Percentiles rank a stretch among this genome's conserved stretches.
These are phyloP conservation scores for Westerdykella aurantiaca DNA, from an alignment of 2,329 filamentous ascomycete species.

Conservation along the genomic window DNA sequence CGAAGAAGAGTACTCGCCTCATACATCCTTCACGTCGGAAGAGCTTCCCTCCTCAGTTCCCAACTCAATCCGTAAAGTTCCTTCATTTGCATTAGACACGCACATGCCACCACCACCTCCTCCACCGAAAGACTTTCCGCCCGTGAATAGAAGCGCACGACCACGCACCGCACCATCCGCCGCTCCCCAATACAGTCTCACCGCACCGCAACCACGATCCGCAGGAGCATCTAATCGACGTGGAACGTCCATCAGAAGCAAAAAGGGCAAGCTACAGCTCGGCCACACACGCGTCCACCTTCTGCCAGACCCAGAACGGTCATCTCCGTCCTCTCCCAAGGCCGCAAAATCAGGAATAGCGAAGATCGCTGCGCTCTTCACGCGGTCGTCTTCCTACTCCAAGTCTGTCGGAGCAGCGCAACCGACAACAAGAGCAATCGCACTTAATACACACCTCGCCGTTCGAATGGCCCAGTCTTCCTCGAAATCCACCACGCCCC, in stretches of 20 bases:
- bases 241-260: constrained; percentile 5
- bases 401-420: not conserved
- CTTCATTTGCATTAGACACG: too few relatives aligned
- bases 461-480: not conserved
- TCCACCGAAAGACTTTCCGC: too few relatives aligned
- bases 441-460: not conserved
- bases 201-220: not conserved
- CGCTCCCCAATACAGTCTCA: not conserved
- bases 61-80: too few relatives aligned
- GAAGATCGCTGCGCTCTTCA: too few relatives aligned
- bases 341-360: too few relatives aligned
- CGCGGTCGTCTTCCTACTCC: too few relatives aligned
- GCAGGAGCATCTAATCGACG: constrained; percentile 2
- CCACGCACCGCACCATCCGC: not conserved
- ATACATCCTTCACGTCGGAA: too few relatives aligned
- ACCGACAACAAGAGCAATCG: not conserved
- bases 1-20: too few relatives aligned
- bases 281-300: constrained; percentile 4
- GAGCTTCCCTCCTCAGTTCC: too few relatives aligned
- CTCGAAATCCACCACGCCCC: constrained; percentile 1
- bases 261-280: not conserved
- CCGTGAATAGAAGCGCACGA: too few relatives aligned
- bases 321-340: not conserved
- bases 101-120: too few relatives aligned
- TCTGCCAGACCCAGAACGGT: not conserved